These are phyloP conservation scores for Sporisorium graminicola DNA, from an alignment of 1,284 basidiomycete species.

Conservation along the genomic window DNA sequence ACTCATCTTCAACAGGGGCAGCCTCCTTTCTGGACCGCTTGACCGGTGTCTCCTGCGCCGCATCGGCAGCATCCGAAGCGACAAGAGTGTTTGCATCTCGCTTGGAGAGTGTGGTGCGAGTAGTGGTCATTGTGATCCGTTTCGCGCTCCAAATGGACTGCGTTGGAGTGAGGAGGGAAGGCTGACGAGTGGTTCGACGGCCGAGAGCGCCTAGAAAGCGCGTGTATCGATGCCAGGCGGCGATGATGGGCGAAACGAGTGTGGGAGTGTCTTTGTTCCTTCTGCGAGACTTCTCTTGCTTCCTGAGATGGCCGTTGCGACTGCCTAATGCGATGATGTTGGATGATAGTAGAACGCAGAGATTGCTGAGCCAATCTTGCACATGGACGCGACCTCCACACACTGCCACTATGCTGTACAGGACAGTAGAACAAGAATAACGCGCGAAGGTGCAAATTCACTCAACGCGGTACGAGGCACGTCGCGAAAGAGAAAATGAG, in stretches of 20 bases:
- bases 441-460: not conserved
- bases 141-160: not conserved
- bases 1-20: constrained; percentile 33
- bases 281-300: not conserved
- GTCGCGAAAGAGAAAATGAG: not conserved
- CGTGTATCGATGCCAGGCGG: not conserved
- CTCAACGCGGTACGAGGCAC: constrained; percentile 3
- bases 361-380: not conserved
- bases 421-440: not conserved
- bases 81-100: constrained; percentile 37
- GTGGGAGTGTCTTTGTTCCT: too few relatives aligned
- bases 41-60: not conserved
- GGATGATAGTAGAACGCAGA: not conserved
- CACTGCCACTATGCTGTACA: not conserved
- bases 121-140: constrained; percentile 10
- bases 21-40: constrained; percentile 15
- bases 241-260: not conserved
- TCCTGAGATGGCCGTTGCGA: not conserved
- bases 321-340: constrained; percentile 1
- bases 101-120: constrained; percentile 25
- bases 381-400: too few relatives aligned
- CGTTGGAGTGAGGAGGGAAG: not conserved
- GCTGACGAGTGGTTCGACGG: not conserved
- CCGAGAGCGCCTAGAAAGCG: constrained; percentile 13
- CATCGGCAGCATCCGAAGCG: not conserved